phyloP scores from a whole-genome alignment of 176 grass and related monocot genomes.

The Canna indica region DNA sequence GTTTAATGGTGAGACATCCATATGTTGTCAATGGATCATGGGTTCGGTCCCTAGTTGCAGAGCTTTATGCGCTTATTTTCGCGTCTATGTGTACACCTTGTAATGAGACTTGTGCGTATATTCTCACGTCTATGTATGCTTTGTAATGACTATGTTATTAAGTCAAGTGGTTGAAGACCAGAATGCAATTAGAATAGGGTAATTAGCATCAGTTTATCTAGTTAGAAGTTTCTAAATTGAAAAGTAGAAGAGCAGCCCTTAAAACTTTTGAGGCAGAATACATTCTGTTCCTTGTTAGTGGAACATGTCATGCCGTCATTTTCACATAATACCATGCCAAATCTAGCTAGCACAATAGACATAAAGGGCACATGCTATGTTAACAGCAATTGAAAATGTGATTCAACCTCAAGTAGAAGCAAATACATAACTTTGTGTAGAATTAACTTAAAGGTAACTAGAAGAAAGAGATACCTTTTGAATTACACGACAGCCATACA shows the following conservation, averaged over 20 bases:
- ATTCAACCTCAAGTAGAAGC: not conserved
- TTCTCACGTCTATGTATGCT: too few species aligned
- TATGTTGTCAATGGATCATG: too few species aligned
- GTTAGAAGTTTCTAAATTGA: not conserved
- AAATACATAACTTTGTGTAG: not conserved
- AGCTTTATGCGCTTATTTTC: too few species aligned
- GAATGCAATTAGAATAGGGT: not conserved
- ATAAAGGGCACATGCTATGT: not conserved
- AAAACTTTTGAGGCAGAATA: not conserved
- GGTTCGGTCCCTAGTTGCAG: too few species aligned
- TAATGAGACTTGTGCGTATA: too few species aligned
- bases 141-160: too few species aligned
- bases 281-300: not conserved
- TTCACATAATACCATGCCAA: not conserved
- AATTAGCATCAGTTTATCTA: not conserved
- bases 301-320: not conserved
- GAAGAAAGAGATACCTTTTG: slow-evolving; percentile 60
- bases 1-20: too few species aligned
- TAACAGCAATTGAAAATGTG: not conserved
- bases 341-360: not conserved
- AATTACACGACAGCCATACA: slow-evolving; percentile 98
- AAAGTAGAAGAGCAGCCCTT: not conserved
- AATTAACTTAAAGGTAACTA: not conserved
- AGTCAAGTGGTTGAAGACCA: not conserved
- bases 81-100: too few species aligned